Percentiles rank a stretch among this genome's conserved stretches.
Conservation (phyloP, 805 yeast species). For the Yarrowia sp. region DNA sequence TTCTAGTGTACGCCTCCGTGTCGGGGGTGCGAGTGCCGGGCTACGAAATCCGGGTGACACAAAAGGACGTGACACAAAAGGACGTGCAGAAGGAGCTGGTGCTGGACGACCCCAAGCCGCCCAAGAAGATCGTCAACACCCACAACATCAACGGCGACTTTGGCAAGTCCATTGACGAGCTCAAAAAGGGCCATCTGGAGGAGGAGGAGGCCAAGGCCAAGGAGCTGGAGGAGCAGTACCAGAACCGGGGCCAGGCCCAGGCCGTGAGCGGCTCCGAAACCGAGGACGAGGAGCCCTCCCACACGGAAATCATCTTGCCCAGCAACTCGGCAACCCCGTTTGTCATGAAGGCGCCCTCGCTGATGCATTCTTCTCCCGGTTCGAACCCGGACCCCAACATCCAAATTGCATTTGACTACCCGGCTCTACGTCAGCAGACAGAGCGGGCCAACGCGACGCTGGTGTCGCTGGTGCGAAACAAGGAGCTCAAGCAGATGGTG, state of each 20-base stretch:
- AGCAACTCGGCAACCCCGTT: slow-evolving; percentile 32
- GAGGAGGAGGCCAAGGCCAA: slow-evolving; percentile 26
- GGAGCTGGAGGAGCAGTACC: slow-evolving; percentile 37
- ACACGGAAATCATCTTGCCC: slow-evolving; percentile 27
- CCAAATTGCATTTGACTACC: slow-evolving; percentile 35
- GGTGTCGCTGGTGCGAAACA: slow-evolving; percentile 72
- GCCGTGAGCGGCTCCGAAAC: slow-evolving; percentile 23
- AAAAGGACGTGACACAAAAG: background rate
- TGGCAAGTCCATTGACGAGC: slow-evolving; percentile 30
- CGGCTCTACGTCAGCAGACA: slow-evolving; percentile 25
- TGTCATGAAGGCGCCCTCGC: slow-evolving; percentile 35
- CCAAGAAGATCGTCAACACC: slow-evolving; percentile 12
- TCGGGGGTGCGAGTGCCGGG: slow-evolving; percentile 14
- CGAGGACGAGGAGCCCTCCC: slow-evolving; percentile 27
- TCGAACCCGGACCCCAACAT: slow-evolving; percentile 35
- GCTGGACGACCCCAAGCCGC: no score
- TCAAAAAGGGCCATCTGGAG: slow-evolving; percentile 35
- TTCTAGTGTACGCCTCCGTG: slow-evolving; percentile 25
- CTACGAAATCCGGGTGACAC: slow-evolving; percentile 14
- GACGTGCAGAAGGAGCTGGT: background rate
- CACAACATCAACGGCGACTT: slow-evolving; percentile 30
- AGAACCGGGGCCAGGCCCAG: slow-evolving; percentile 35
- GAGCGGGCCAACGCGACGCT: slow-evolving; percentile 62
- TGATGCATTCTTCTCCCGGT: slow-evolving; percentile 36
- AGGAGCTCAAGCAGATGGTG: slow-evolving; percentile 63